Evolutionary conservation across 148 eudicot species (phyloP).

Genomic region (Camellia japonica): DNA sequence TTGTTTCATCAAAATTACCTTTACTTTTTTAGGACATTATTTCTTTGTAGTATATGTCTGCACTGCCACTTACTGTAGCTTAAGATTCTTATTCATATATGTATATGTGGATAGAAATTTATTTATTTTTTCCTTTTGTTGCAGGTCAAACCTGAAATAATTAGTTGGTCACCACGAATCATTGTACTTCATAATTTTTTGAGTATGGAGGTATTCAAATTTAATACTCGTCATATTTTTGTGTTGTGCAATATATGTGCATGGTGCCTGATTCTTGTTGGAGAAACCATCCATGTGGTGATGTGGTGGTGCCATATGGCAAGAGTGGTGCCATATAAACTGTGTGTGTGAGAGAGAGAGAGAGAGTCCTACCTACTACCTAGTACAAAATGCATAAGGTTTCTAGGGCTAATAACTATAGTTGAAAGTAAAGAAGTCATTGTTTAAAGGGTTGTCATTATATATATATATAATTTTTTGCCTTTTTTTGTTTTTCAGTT

Average conservation of each 20-base stretch:
- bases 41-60: neutral
- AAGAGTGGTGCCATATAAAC: no score
- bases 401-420: no score
- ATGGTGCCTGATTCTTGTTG: neutral
- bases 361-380: no score
- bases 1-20: neutral
- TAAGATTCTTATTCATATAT: neutral
- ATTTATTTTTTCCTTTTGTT: constrained; percentile 7
- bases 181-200: constrained; percentile 77
- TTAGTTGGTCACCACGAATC: constrained; percentile 84
- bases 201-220: constrained; percentile 58
- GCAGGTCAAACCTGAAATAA: constrained; percentile 84
- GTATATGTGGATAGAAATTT: neutral
- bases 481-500: no score
- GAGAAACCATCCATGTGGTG: no score
- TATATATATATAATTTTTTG: no score
- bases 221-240: neutral
- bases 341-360: no score
- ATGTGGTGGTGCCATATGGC: no score
- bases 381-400: no score
- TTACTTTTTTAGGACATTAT: neutral
- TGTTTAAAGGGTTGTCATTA: no score
- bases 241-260: neutral
- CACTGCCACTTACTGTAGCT: neutral
- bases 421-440: no score